Percentiles rank a stretch among this genome's conserved stretches.
These are phyloP conservation scores for Calonectria crousiana DNA, from an alignment of 2,329 filamentous ascomycete genomes.

Conservation along the genomic window DNA sequence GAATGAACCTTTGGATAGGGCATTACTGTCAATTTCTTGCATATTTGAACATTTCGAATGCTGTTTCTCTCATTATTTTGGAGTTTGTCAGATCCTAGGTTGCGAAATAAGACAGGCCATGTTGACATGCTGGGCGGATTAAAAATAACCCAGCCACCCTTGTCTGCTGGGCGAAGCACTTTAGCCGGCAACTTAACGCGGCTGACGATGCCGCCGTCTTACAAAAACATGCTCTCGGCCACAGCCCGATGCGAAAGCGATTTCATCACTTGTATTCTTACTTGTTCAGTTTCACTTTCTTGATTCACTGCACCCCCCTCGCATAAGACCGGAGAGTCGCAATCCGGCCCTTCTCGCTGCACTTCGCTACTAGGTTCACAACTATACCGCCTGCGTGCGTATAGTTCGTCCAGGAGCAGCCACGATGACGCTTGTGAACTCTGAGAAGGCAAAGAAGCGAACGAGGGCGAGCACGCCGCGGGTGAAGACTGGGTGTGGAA, in stretches of 20 bases:
- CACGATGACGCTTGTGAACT: background rate
- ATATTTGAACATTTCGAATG: background rate
- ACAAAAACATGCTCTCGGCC: background rate
- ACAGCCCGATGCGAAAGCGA: background rate
- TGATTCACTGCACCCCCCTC: background rate
- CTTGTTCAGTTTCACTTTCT: background rate
- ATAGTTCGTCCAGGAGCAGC: background rate
- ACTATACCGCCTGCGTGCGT: background rate
- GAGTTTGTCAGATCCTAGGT: background rate
- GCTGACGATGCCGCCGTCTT: background rate
- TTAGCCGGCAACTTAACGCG: background rate
- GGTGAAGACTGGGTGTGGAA: constrained; percentile 24
- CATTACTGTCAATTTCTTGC: background rate
- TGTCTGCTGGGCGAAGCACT: background rate
- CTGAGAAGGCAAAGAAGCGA: constrained; percentile 2
- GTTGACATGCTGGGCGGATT: background rate
- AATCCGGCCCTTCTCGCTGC: background rate
- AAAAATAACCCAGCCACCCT: constrained; percentile 8
- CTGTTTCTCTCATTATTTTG: background rate
- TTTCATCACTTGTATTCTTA: background rate
- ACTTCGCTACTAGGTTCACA: background rate
- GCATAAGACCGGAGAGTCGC: too few species aligned
- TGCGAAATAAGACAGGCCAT: background rate
- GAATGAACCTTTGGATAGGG: background rate
- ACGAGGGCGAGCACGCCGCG: constrained; percentile 20